Evolutionary conservation across 805 yeast species (phyloP).

Genomic region (Schwanniomyces occidentalis): DNA sequence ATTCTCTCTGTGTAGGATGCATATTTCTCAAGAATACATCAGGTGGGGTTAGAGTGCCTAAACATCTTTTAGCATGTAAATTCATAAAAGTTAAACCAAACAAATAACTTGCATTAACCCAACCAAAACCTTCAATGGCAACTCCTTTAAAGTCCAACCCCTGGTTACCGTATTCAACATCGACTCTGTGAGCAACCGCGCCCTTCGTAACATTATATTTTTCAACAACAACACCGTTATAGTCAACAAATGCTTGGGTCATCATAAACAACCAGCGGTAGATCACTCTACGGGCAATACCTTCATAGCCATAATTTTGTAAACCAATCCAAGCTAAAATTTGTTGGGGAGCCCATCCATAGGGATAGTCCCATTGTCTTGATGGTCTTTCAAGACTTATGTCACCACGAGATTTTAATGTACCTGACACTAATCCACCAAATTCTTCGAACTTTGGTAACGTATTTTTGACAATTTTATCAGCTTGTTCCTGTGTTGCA

Average conservation of each 20-base stretch:
- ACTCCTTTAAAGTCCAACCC: slow-evolving; percentile 92
- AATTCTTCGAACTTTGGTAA: slow-evolving; percentile 72
- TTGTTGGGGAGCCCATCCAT: slow-evolving; percentile 99
- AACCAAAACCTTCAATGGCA: slow-evolving; percentile 95
- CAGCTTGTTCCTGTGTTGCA: slow-evolving; percentile 69
- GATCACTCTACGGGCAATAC: slow-evolving; percentile 66
- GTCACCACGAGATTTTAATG: slow-evolving; percentile 70
- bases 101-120: slow-evolving; percentile 90
- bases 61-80: slow-evolving; percentile 66
- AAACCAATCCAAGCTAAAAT: slow-evolving; percentile 92
- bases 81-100: slow-evolving; percentile 70
- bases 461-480: slow-evolving; percentile 53
- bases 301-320: slow-evolving; percentile 63
- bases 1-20: slow-evolving; percentile 39
- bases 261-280: slow-evolving; percentile 90
- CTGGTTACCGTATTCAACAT: slow-evolving; percentile 96
- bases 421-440: slow-evolving; percentile 90
- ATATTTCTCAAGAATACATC: slow-evolving; percentile 54
- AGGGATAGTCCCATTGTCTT: slow-evolving; percentile 98
- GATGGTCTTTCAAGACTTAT: slow-evolving; percentile 72
- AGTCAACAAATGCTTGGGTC: slow-evolving; percentile 87
- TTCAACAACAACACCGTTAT: slow-evolving; percentile 92
- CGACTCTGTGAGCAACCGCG: slow-evolving; percentile 85
- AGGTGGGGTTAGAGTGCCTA: slow-evolving; percentile 80
- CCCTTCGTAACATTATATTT: slow-evolving; percentile 87